These are phyloP conservation scores for Paradendryphiella salina DNA, from an alignment of 2,329 filamentous ascomycete species.

Conservation along the genomic window DNA sequence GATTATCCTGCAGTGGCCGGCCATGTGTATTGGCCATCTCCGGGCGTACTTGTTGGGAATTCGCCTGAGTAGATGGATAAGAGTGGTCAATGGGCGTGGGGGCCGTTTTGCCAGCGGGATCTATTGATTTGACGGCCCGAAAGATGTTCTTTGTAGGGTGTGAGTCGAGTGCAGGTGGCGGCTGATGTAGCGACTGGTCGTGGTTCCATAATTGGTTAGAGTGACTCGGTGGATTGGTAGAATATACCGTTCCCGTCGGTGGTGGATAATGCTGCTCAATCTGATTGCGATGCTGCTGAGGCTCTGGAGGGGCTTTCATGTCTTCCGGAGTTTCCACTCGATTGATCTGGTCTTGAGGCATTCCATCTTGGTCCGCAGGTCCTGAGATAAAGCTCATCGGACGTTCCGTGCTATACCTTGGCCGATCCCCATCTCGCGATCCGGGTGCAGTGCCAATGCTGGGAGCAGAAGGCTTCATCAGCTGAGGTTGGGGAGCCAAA, in stretches of 20 bases:
- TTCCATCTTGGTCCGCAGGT: constrained; percentile 39
- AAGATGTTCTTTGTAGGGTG: constrained; percentile 7
- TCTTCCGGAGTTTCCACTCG: constrained; percentile 14
- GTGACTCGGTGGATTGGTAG: constrained; percentile 10
- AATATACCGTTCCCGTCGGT: constrained; percentile 15
- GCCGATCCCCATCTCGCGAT: constrained; percentile 23
- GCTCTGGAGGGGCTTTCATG: constrained; percentile 5
- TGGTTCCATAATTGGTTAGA: constrained; percentile 9
- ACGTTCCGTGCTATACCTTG: constrained; percentile 38
- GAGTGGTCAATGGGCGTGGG: constrained; percentile 17
- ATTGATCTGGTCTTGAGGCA: constrained; percentile 45
- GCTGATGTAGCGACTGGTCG: background rate
- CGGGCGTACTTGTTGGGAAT: constrained; percentile 6
- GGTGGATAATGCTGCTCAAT: constrained; percentile 5
- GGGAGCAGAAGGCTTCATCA: constrained; percentile 3
- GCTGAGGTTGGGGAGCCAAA: constrained; percentile 11
- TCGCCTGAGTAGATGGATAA: constrained; percentile 12
- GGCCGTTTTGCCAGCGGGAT: background rate
- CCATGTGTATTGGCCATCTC: constrained; percentile 12
- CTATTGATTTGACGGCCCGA: constrained; percentile 1
- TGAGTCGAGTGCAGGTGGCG: constrained; percentile 3
- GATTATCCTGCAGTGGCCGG: constrained; percentile 5
- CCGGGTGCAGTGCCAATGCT: constrained; percentile 9
- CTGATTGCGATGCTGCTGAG: constrained; percentile 13
- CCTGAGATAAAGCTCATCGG: constrained; percentile 47